Base-by-base conservation (phyloP, 2,329 filamentous ascomycete genomes). In the Phaeoacremonium minimum region DNA sequence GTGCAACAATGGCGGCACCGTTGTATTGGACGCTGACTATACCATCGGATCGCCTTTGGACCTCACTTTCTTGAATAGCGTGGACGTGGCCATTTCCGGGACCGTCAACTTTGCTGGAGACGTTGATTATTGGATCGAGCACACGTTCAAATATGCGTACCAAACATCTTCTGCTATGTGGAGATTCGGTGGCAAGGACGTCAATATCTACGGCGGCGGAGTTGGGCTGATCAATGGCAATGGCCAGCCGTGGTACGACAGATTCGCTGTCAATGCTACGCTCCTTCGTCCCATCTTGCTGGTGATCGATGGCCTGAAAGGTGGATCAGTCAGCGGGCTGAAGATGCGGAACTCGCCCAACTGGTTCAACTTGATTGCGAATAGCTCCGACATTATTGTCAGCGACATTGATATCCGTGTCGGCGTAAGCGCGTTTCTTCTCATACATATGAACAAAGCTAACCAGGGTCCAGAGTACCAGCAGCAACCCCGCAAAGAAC, bases 1-100 rank as follows among this genome's bases (percentile, higher is more conserved):
- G 28, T 83, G 79, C 55, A 83, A 82, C 48, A 64, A 77, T 45
- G 77, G 77, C 13, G 79, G 79, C 3, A 71, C 71, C 44, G 75
- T 81, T 3, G 59, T 78, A 2, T 75, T 83, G 32, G 63, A 66
- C 11, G 58, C 64, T 43, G 68, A 64, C 8, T 80, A 78, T 48
- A 75, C 64, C 3, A 66, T 80, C 38, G 73, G 69, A 18, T 76
- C 68, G 2, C 71, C 74, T 4, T 48, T 80, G 35, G 69, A 81
- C 46, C 51, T 79, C 47, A 77, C 71, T 0, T 76, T 75, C 47
- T 55, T 80, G 17, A 61, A 69, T 32, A 53, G 70, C 42, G 61
- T 80, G n/a, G 76, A 81, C 52, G 52, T 80, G 22, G 73, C 73
- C 75, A 60, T 49, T 19, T 19, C 48, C 2, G 48, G 50, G 18